Base-by-base conservation (phyloP, 108 stramenopile species). In the Cyclotella baltica region DNA sequence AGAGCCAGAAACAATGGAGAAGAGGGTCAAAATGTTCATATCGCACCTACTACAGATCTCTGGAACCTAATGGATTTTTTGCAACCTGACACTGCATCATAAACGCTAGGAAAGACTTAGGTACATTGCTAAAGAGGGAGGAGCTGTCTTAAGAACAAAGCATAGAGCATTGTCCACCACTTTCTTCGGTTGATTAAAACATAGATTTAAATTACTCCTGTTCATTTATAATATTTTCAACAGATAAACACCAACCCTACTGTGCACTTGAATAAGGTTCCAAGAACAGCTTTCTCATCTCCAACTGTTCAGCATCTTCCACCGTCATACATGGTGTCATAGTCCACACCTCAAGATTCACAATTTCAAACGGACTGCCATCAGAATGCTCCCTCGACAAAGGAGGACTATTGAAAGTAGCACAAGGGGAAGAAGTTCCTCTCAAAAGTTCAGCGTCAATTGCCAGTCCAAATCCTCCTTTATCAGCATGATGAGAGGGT, bases 331-430 rank as follows among this genome's bases (percentile, higher is more conserved):
- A 88, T 0, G 93, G 90, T n/a, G 93, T 92, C 58, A 92, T 80
- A 25, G 91, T 91, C 93, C 93, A 94, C 15, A 87, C 83, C 69
- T 94, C 93, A 27, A 94, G 51, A 52, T 90, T 90, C 11, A 86
- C 56, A 4, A 94, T 86, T 53, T 91, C 85, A 55, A 94, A 94
- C 18, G 80, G 67, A 70, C 85, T 83, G 27, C 84, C 89, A 37
- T 83, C 55, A 20, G 72, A 38, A 40, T 67, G 68, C 0, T 51
- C 23, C 43, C 71, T 62, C 19, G 88, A 83, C 64, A 95, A 68
- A 30, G 79, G 77, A 16, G 94, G 92, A 70, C 81, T 92, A 19
- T 68, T 51, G 73, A 88, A 95, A 4, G 92, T 92, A 15, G 57
- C 67, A 59, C 92, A 92, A 13, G 87, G 77, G 29, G 88, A 87